phyloP scores from a whole-genome alignment of 2,329 filamentous ascomycete genomes.

The Colletotrichum tamarilloi region DNA sequence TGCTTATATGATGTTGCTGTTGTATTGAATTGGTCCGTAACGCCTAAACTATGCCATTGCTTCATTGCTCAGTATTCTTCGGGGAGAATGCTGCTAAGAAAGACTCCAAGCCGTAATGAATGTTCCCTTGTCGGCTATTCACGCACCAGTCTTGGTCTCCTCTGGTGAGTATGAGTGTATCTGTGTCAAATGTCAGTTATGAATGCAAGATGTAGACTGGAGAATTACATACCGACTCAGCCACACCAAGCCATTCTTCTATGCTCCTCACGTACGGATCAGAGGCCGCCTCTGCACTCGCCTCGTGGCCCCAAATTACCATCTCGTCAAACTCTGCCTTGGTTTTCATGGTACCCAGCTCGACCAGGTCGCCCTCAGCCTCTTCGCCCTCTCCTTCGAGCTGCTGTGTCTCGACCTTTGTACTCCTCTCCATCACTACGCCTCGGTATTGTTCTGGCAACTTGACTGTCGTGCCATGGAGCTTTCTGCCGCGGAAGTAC shows the following conservation, averaged over 20 bases:
- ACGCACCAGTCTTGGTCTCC: conserved; percentile 12
- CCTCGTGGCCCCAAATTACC: conserved; percentile 87
- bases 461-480: conserved; percentile 73
- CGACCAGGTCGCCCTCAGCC: conserved; percentile 56
- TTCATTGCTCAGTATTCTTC: background rate
- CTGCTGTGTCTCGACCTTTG: conserved; percentile 44
- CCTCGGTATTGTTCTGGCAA: conserved; percentile 80
- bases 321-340: conserved; percentile 79
- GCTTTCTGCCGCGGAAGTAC: conserved; percentile 84
- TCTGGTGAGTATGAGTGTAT: conserved; percentile 46
- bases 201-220: background rate
- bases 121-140: background rate
- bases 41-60: background rate
- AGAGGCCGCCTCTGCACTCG: conserved; percentile 65
- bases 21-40: background rate
- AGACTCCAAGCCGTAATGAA: no score
- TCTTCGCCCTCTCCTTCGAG: conserved; percentile 52
- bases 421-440: conserved; percentile 64
- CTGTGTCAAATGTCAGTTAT: conserved; percentile 40
- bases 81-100: no score
- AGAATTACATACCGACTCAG: conserved; percentile 67
- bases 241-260: conserved; percentile 83
- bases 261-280: conserved; percentile 81
- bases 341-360: conserved; percentile 67
- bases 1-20: no score